A percentile compares a stretch with the other conserved stretches of the same genome.
Evolutionary conservation across 495 filamentous ascomycete species (phyloP).

Genomic region (Letharia columbiana): DNA sequence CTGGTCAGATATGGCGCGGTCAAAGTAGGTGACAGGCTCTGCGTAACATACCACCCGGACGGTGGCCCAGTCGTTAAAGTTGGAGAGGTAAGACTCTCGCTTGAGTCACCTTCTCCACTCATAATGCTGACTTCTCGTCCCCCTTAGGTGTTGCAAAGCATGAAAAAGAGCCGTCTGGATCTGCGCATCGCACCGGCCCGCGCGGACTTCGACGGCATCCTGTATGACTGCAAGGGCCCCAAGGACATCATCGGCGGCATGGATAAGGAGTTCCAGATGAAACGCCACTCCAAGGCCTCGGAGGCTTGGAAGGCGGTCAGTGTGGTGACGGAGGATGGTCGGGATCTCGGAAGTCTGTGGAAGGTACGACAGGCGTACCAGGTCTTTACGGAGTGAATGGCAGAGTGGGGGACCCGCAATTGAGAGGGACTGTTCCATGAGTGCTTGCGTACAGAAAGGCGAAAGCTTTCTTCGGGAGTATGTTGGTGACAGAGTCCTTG

Average conservation of each 20-base stretch:
- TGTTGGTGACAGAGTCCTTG: too few species aligned
- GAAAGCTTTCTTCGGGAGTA: too few species aligned
- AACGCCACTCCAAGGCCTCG: not conserved
- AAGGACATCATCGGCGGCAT: not conserved
- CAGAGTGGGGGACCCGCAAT: not conserved
- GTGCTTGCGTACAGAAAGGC: not conserved
- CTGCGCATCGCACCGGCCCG: not conserved
- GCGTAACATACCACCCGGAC: not conserved
- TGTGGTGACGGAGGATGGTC: not conserved
- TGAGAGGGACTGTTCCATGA: not conserved
- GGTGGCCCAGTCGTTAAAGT: not conserved
- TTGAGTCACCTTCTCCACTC: not conserved
- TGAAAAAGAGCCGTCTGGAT: not conserved
- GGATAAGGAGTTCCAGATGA: not conserved
- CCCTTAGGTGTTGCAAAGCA: not conserved
- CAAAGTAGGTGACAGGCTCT: not conserved
- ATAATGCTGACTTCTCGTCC: not conserved
- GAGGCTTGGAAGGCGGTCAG: not conserved
- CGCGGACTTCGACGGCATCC: not conserved
- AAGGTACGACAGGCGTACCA: not conserved
- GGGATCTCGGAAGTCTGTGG: not conserved
- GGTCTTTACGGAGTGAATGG: not conserved
- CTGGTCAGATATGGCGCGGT: not conserved
- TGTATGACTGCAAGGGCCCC: not conserved
- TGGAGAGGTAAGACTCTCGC: not conserved